A percentile compares a stretch with the other conserved stretches of the same genome.
These are phyloP conservation scores for Verticillium albo-atrum DNA, from an alignment of 2,329 filamentous ascomycete species.

Conservation along the genomic window DNA sequence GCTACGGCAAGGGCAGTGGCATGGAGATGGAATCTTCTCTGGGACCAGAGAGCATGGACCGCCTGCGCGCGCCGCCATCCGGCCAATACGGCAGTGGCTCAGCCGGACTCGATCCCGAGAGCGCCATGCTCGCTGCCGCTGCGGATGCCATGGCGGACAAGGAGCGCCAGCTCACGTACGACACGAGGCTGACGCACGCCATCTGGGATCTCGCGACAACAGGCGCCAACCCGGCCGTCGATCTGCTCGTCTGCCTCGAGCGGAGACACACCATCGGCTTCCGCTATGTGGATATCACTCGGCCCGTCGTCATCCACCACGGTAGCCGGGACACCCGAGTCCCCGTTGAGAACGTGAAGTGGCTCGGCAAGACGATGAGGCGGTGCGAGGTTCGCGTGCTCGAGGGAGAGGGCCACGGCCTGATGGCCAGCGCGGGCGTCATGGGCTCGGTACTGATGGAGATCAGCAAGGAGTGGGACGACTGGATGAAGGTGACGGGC, in stretches of 20 bases:
- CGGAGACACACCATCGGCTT: conserved; percentile 89
- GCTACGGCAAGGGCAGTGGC: conserved; percentile 18
- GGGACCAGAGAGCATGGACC: conserved; percentile 43
- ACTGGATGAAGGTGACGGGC: conserved; percentile 66
- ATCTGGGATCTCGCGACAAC: conserved; percentile 93
- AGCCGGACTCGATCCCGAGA: conserved; percentile 16
- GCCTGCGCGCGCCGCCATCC: conserved; percentile 27
- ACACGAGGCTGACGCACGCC: conserved; percentile 79
- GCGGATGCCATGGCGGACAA: conserved; percentile 61
- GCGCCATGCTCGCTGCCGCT: conserved; percentile 44
- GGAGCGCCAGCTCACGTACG: conserved; percentile 72
- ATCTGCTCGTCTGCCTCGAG: conserved; percentile 88
- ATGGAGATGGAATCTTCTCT: conserved; percentile 13
- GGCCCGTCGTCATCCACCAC: conserved; percentile 89
- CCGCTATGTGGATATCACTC: conserved; percentile 91
- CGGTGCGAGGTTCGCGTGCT: conserved; percentile 87
- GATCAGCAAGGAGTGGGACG: conserved; percentile 90
- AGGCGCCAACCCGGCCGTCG: conserved; percentile 89
- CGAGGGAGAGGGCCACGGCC: conserved; percentile 85
- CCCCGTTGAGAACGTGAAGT: conserved; percentile 89
- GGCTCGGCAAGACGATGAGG: conserved; percentile 92
- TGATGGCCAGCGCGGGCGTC: conserved; percentile 91
- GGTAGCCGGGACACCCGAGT: conserved; percentile 87
- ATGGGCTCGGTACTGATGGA: conserved; percentile 96
- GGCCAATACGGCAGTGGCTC: conserved; percentile 5